phyloP scores from a whole-genome alignment of 2,329 filamentous ascomycete species.

The Colletotrichum zoysiae region DNA sequence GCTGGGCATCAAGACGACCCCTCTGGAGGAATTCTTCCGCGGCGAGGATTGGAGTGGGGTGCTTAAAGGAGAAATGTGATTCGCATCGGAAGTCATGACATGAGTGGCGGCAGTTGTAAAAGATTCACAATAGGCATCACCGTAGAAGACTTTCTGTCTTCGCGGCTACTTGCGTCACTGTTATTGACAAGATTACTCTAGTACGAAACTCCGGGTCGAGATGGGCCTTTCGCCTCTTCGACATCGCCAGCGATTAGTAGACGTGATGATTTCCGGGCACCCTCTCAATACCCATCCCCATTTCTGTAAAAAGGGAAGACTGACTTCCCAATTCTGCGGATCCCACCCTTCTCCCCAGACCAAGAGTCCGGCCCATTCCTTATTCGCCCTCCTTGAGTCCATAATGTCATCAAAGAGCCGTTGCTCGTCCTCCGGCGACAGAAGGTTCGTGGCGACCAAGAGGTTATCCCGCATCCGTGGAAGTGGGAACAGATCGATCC shows the following conservation, averaged over 20 bases:
- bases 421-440: slow-evolving; percentile 15
- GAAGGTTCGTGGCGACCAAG: slow-evolving; percentile 15
- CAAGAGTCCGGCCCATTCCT: slow-evolving; percentile 23
- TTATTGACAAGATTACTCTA: too few relatives aligned
- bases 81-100: too few relatives aligned
- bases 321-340: slow-evolving; percentile 60
- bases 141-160: too few relatives aligned
- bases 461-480: slow-evolving; percentile 48
- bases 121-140: too few relatives aligned
- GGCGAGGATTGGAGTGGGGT: slow-evolving; percentile 39
- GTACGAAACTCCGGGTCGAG: background rate
- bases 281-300: slow-evolving; percentile 56
- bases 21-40: slow-evolving; percentile 39
- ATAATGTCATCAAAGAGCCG: slow-evolving; percentile 18
- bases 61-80: slow-evolving; percentile 13
- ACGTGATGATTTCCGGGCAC: slow-evolving; percentile 52
- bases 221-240: slow-evolving; percentile 15
- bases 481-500: slow-evolving; percentile 50
- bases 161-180: too few relatives aligned
- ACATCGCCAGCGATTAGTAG: slow-evolving; percentile 52
- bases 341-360: slow-evolving; percentile 62
- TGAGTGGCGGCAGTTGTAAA: background rate
- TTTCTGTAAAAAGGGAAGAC: slow-evolving; percentile 55
- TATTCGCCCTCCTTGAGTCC: background rate
- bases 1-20: slow-evolving; percentile 33